Conservation (phyloP, 2,329 filamentous ascomycete genomes). For the Pseudogymnoascus sp. region DNA sequence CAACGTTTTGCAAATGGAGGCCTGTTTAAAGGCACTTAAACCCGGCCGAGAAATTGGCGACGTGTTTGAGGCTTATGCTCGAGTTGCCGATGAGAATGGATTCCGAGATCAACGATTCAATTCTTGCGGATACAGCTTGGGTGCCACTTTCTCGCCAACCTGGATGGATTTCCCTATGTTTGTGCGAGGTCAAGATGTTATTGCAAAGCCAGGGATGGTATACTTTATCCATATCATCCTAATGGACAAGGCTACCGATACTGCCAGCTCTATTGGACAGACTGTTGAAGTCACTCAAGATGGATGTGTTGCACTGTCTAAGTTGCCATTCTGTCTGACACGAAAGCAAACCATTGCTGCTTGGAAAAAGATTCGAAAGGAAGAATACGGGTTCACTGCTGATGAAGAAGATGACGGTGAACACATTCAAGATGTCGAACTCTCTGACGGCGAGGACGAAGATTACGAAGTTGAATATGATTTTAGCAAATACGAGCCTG, state of each 20-base stretch:
- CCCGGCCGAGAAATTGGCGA: constrained; percentile 24
- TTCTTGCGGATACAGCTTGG: constrained; percentile 25
- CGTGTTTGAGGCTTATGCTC: constrained; percentile 24
- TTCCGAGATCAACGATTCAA: constrained; percentile 27
- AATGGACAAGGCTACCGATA: constrained; percentile 29
- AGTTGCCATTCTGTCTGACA: constrained; percentile 28
- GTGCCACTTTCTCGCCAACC: constrained; percentile 24
- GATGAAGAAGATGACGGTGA: constrained; percentile 28
- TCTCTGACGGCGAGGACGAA: constrained; percentile 27
- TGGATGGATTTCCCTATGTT: constrained; percentile 21
- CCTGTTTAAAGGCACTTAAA: constrained; percentile 23
- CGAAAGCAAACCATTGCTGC: constrained; percentile 28
- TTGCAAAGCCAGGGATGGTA: constrained; percentile 25
- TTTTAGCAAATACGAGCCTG: constrained; percentile 24
- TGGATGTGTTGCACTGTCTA: constrained; percentile 27
- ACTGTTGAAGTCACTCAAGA: constrained; percentile 25
- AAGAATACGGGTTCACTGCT: constrained; percentile 28
- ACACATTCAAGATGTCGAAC: constrained; percentile 28
- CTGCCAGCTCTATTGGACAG: constrained; percentile 28
- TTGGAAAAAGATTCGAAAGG: constrained; percentile 29
- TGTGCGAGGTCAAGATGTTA: constrained; percentile 16
- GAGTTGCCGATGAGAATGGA: constrained; percentile 26
- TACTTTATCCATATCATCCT: constrained; percentile 31
- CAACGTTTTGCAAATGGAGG: constrained; percentile 25
- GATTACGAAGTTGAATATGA: constrained; percentile 30